Base-by-base conservation (phyloP, 495 filamentous ascomycete genomes). In the Parmelia sp. region DNA sequence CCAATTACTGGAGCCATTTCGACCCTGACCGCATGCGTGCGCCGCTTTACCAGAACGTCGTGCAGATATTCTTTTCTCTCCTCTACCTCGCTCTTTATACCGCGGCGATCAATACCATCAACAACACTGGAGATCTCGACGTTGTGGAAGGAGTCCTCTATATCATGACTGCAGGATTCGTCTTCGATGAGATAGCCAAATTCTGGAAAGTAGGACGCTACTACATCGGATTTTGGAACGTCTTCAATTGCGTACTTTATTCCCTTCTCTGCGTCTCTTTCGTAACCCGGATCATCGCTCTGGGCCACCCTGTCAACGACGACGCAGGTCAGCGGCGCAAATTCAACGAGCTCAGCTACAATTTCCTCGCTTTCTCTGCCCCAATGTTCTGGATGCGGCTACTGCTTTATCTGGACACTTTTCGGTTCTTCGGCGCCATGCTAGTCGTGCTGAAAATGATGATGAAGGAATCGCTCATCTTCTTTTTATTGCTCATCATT, bases 401-500 rank as follows among this genome's bases (percentile, higher is more conserved):
- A 70, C 80, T 97, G 64, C 85, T 98, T 11, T 98, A 96, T 71
- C 82, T 98, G 12, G 94, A 98, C 77, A 88, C 86, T 0, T 90
- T 94, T 77, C 88, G 89, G 65, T 98, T 98, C 81, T 97, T 98
- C 67, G 94, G 94, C 51, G 91, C 91, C 59, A 97, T 98, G 95
- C 82, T 98, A 40, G 92, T 97, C 11, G 90, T 98, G 7, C 78
- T 98, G 40, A 92, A 96, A 70, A 92, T 97, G 58, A 97, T 98
- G 95, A 97, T 98, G 94, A 91, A 92, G 70, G 94, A 98, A 72
- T 95, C 90, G 62, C 76, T 98, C 61, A 97, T 97, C 67, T 98
- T 98, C 81, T 98, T 98, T 69, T 90, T 92, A 10, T 82, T 98
- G n/a, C 83, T 98, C 8, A 76, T 87, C 58, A 86, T 97, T 58